A percentile compares a stretch with the other conserved stretches of the same genome.
Evolutionary conservation across 257 asterid species (phyloP).

Genomic region (Buddleja alternifolia): DNA sequence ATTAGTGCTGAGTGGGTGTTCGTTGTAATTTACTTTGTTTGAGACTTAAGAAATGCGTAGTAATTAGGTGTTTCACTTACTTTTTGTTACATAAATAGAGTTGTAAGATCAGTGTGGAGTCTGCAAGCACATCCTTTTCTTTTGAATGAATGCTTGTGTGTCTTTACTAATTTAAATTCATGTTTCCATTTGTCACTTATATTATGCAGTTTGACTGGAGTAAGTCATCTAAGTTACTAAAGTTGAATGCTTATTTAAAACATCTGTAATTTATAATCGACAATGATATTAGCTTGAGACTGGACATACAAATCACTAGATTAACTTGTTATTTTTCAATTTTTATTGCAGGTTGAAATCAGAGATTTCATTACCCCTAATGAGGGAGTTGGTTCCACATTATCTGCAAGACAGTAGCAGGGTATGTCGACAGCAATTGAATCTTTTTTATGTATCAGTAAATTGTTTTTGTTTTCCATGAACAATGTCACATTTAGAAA

Average conservation of each 20-base stretch:
- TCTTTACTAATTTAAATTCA: too few species aligned
- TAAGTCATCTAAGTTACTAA: constrained; percentile 19
- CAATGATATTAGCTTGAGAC: constrained; percentile 9
- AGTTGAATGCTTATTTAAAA: constrained; percentile 9
- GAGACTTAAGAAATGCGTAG: too few species aligned
- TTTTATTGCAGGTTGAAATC: constrained; percentile 74
- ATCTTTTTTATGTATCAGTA: constrained; percentile 21
- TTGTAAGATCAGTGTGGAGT: constrained; percentile 12
- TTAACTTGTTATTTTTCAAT: constrained; percentile 30
- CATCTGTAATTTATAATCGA: constrained; percentile 12
- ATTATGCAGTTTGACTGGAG: constrained; percentile 24
- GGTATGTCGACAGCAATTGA: constrained; percentile 53
- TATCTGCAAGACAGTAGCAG: constrained; percentile 92
- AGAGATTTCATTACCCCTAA: constrained; percentile 84
- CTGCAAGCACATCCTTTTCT: not conserved
- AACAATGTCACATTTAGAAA: constrained; percentile 9
- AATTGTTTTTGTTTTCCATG: constrained; percentile 16
- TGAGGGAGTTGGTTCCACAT: constrained; percentile 90
- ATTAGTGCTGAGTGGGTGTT: too few species aligned
- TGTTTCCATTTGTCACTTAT: too few species aligned
- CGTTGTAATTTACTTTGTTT: too few species aligned
- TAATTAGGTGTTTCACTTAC: constrained; percentile 10
- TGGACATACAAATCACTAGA: not conserved
- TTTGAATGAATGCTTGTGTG: not conserved
- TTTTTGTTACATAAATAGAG: constrained; percentile 18